Evolutionary conservation across 129 eudicot genomes (phyloP).

Genomic region (sunflower (Helianthus annuus)): DNA sequence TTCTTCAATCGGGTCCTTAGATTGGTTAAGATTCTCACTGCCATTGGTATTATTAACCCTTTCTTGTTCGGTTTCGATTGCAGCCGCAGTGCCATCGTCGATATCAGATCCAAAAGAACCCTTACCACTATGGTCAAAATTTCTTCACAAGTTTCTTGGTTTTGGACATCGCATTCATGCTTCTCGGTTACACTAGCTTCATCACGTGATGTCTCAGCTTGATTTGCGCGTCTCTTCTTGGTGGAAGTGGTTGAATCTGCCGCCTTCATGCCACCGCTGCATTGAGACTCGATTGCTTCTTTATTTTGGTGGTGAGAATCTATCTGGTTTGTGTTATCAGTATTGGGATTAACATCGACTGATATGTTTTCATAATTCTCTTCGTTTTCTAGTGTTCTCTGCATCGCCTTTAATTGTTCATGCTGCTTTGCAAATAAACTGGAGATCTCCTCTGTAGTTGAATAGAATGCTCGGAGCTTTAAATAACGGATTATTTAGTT

Average conservation of each 20-base stretch:
- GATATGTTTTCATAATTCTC: slow-evolving; percentile 76
- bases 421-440: slow-evolving; percentile 81
- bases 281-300: slow-evolving; percentile 39
- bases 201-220: slow-evolving; percentile 50
- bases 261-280: slow-evolving; percentile 42
- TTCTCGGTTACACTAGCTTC: slow-evolving; percentile 81
- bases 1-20: slow-evolving; percentile 46
- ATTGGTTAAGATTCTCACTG: slow-evolving; percentile 29
- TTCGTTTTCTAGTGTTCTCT: slow-evolving; percentile 86
- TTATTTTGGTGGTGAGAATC: slow-evolving; percentile 36
- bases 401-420: slow-evolving; percentile 92
- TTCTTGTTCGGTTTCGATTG: slow-evolving; percentile 56
- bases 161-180: slow-evolving; percentile 67
- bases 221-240: slow-evolving; percentile 33
- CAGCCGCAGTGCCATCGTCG: slow-evolving; percentile 58
- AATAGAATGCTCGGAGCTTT: slow-evolving; percentile 44
- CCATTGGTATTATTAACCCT: slow-evolving; percentile 46
- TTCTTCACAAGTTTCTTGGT: slow-evolving; percentile 57
- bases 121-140: slow-evolving; percentile 46
- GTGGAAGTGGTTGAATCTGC: slow-evolving; percentile 47
- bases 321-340: slow-evolving; percentile 24
- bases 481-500: too few species aligned
- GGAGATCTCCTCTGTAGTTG: slow-evolving; percentile 91
- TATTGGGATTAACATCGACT: slow-evolving; percentile 49
- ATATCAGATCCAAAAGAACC: slow-evolving; percentile 85